A percentile compares a stretch with the other conserved stretches of the same genome.
phyloP scores from a whole-genome alignment of 257 asterid genomes.

The Ocimum tenuiflorum region DNA sequence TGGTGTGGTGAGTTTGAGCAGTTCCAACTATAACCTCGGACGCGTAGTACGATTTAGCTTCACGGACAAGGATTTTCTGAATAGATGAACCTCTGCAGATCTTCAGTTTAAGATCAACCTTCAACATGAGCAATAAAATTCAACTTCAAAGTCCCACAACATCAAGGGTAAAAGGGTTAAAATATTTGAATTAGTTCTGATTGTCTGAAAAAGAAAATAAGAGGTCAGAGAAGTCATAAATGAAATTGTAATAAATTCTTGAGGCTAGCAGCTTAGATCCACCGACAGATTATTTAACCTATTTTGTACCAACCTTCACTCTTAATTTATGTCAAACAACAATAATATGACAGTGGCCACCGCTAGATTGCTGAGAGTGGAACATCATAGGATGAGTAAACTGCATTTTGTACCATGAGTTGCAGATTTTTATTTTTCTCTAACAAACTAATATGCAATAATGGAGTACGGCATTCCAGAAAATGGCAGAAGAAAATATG shows the following conservation, averaged over 20 bases:
- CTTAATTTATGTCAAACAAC: constrained; percentile 12
- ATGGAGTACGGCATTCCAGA: neutral
- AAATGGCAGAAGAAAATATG: neutral
- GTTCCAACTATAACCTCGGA: constrained; percentile 72
- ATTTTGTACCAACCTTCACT: neutral
- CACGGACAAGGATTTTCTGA: constrained; percentile 66
- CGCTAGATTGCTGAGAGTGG: constrained; percentile 10
- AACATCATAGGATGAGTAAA: neutral
- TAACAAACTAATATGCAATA: neutral
- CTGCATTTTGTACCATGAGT: neutral
- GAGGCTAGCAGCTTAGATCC: constrained; percentile 30
- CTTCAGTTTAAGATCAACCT: constrained; percentile 95
- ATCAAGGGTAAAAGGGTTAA: neutral
- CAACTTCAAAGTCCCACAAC: neutral
- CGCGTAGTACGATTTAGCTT: constrained; percentile 65
- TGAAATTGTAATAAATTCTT: constrained; percentile 21
- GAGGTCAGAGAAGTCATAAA: constrained; percentile 16
- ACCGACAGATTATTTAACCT: constrained; percentile 30
- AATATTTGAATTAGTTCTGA: neutral
- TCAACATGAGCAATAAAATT: constrained; percentile 15
- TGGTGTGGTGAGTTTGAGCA: constrained; percentile 50
- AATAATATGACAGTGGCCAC: constrained; percentile 6
- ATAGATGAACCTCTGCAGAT: constrained; percentile 85
- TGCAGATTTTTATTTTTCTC: neutral
- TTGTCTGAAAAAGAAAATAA: neutral